Base-by-base conservation (phyloP, 2,329 filamentous ascomycete species). In the Coniochaeta sp. region DNA sequence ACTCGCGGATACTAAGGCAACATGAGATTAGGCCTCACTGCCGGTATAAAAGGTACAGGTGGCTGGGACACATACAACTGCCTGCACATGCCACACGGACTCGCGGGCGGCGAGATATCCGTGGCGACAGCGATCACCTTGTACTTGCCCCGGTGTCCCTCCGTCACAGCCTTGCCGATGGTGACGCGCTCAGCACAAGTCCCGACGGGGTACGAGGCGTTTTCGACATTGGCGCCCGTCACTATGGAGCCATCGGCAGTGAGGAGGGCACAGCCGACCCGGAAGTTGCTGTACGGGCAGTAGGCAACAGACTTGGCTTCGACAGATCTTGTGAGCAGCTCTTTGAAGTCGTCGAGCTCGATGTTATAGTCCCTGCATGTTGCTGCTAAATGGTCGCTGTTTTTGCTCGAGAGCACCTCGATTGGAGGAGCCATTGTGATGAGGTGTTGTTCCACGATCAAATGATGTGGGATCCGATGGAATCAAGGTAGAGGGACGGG, bases 171-270 rank as follows among this genome's bases (percentile, higher is more conserved):
- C 42, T 87, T 91, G 8, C 85, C 89, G 65, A 98, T 81, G 1
- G 91, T 92, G n/a, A 93, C 90, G 61, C 93, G 82, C 81, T 99
- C 95, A 16, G 95, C 95, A 74, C 95, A 98, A 2, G 90, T 96
- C n/a, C 91, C 91, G 6, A 97, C 93, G 0, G 95, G 93, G 72
- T 96, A 98, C 30, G 89, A 80, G 1, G 91, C 93, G 72, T 98
- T 97, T 77, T 99, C 95, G 63, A 98, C 86, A 71, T 96, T 96
- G 63, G 90, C 92, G 59, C 95, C 95, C 54, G 82, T 78, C 60
- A 92, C 80, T 60, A 75, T 73, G 55, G 66, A 65, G 56, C 72
- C 69, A 56, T 71, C 63, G 58, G 67, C 55, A 40, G 85, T 81
- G 63, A 98, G 85, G 62, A 98, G 75, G 36, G 89, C 87, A 57